Evolutionary conservation across 2,329 filamentous ascomycete genomes (phyloP), one percentile per base, ranked within the genome.

Genomic region (Fusarium papillatum): DNA sequence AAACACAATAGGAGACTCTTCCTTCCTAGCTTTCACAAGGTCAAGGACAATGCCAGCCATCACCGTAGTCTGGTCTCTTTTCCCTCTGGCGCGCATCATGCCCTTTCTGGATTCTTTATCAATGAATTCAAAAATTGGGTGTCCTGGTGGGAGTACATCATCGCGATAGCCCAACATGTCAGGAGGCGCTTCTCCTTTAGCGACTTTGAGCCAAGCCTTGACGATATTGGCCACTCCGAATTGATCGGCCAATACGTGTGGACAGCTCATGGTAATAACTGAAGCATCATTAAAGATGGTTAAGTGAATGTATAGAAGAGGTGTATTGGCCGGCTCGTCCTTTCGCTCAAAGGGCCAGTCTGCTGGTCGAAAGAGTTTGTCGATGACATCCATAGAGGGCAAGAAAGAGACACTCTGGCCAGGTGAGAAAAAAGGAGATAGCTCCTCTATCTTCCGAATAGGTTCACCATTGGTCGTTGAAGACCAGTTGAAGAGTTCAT

Each of bases 341-440:
- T 73, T 74, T 11, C 38, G 70, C 11, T 73, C 66, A 3, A 39
- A 60, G 7, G 70, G 72, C 70, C 72, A 73, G 2, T 70, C 43
- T 1, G 48, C 14, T 0, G 72, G 72, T 2, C 62, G 61, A 2
- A 48, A 22, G 0, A 31, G 34, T 1, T n/a, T 62, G 2, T 73
- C 70, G 3, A 74, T n/a, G 0, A 5, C 68, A 7, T 66, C 50
- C 29, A 73, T 70, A 0, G 67, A 17, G 16, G 72, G 57, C 3
- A 73, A 26, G 11, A 70, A 62, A 4, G 38, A n/a, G 9, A 69
- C 26, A 19, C 38, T 57, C 36, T 69, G 57, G 13, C 50, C 24
- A 1, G 50, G 50, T 11, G 62, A 48, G 22, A 64, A 16, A 29
- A 55, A 16, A 2, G 19, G 16, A 1, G 68, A 46, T 1, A 67